These are phyloP conservation scores for Pythium dissotocum DNA, from an alignment of 352 stramenopile species.

Conservation along the genomic window DNA sequence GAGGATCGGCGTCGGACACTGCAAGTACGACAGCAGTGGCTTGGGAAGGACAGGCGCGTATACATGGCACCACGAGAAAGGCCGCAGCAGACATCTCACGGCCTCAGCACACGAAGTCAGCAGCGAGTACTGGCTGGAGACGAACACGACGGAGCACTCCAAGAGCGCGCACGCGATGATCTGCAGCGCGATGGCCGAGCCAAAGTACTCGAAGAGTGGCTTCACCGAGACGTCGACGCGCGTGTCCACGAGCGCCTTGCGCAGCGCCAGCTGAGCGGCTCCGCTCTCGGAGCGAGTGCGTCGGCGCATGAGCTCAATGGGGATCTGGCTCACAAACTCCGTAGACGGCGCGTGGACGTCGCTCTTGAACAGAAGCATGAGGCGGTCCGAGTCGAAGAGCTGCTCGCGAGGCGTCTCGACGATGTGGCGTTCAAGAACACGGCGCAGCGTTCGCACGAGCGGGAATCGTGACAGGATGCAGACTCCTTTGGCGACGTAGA, in stretches of 20 bases:
- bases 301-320: slow-evolving; percentile 34
- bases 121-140: slow-evolving; percentile 81
- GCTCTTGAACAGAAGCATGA: slow-evolving; percentile 42
- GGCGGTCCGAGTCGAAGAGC: slow-evolving; percentile 48
- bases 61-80: slow-evolving; percentile 90
- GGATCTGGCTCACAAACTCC: slow-evolving; percentile 30
- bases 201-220: slow-evolving; percentile 72
- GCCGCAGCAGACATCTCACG: slow-evolving; percentile 81
- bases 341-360: slow-evolving; percentile 21
- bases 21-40: slow-evolving; percentile 82
- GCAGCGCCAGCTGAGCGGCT: slow-evolving; percentile 38
- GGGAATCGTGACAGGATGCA: slow-evolving; percentile 66
- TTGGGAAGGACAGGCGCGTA: slow-evolving; percentile 88
- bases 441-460: slow-evolving; percentile 60
- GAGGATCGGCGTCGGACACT: slow-evolving; percentile 90
- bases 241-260: slow-evolving; percentile 39
- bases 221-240: slow-evolving; percentile 68
- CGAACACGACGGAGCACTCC: slow-evolving; percentile 87
- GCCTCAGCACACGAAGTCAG: slow-evolving; percentile 83
- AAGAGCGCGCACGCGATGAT: slow-evolving; percentile 80
- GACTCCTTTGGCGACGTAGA: slow-evolving; percentile 63
- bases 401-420: slow-evolving; percentile 31
- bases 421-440: slow-evolving; percentile 45
- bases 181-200: slow-evolving; percentile 63
- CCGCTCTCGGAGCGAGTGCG: slow-evolving; percentile 42